phyloP scores from a whole-genome alignment of 2,329 filamentous ascomycete genomes.

The Ceratocystis smalleyi region DNA sequence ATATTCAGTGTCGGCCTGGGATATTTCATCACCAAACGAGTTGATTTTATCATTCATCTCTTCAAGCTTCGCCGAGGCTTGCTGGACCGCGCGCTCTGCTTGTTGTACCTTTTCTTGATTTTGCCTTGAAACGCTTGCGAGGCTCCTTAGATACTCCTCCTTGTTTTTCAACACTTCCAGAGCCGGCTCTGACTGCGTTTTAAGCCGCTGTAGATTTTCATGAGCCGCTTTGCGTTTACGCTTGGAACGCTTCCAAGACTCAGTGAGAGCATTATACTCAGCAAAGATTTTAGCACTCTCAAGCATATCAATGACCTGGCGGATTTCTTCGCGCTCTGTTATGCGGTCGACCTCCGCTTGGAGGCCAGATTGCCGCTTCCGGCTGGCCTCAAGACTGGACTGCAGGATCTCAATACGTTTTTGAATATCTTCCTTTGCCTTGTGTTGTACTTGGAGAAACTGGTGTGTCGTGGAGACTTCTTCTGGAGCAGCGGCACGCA shows the following conservation, averaged over 20 bases:
- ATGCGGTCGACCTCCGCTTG: slow-evolving; percentile 72
- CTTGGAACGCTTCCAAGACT: slow-evolving; percentile 29
- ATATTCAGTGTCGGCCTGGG: slow-evolving; percentile 23
- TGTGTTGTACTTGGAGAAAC: slow-evolving; percentile 54
- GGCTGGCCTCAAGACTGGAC: slow-evolving; percentile 39
- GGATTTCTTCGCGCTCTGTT: slow-evolving; percentile 48
- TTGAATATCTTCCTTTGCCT: slow-evolving; percentile 36
- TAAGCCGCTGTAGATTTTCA: slow-evolving; percentile 21
- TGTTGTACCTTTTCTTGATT: background rate
- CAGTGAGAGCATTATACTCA: slow-evolving; percentile 40
- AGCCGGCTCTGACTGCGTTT: slow-evolving; percentile 12
- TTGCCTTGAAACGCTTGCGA: background rate
- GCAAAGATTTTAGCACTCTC: slow-evolving; percentile 50
- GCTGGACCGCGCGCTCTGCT: slow-evolving; percentile 1
- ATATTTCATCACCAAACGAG: slow-evolving; percentile 15
- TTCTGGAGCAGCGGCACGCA: slow-evolving; percentile 70
- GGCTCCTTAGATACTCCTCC: background rate
- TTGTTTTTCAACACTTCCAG: slow-evolving; percentile 16
- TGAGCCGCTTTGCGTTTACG: slow-evolving; percentile 24
- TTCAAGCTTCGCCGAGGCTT: background rate
- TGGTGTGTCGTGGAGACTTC: slow-evolving; percentile 69
- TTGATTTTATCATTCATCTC: slow-evolving; percentile 12
- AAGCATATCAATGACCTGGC: slow-evolving; percentile 33
- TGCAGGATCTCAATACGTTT: slow-evolving; percentile 37
- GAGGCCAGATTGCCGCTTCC: slow-evolving; percentile 57